phyloP scores from a whole-genome alignment of 768 basidiomycete species.

The Suillus subluteus region DNA sequence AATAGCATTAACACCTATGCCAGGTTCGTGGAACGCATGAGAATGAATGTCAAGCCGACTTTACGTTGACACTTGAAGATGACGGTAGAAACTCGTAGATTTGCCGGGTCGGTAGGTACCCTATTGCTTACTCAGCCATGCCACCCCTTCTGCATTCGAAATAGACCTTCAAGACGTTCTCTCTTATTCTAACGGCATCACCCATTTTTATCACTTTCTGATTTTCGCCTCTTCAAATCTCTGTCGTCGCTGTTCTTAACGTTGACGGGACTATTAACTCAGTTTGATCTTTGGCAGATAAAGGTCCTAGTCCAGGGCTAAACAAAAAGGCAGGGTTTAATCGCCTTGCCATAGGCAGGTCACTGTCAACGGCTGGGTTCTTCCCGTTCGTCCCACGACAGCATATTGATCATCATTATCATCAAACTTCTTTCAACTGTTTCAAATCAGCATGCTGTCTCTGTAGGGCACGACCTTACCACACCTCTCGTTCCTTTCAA shows the following conservation, averaged over 20 bases:
- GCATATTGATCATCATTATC: constrained; percentile 10
- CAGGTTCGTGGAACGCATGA: constrained; percentile 4
- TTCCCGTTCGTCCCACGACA: constrained; percentile 13
- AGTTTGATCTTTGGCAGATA: background rate
- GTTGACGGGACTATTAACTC: constrained; percentile 1
- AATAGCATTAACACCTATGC: constrained; percentile 11
- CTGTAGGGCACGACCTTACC: constrained; percentile 33
- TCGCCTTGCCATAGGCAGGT: constrained; percentile 19
- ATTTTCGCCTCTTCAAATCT: constrained; percentile 6
- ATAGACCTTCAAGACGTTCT: background rate
- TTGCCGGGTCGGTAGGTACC: background rate
- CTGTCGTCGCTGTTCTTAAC: background rate
- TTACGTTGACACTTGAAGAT: background rate
- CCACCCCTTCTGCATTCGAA: background rate
- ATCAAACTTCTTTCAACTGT: constrained; percentile 24
- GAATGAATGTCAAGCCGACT: background rate
- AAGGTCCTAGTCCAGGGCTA: constrained; percentile 9
- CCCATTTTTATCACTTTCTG: constrained; percentile 7
- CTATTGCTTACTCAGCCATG: constrained; percentile 2
- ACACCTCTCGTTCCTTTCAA: constrained; percentile 3
- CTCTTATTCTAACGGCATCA: constrained; percentile 7
- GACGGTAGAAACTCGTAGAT: background rate
- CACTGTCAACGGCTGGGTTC: constrained; percentile 12
- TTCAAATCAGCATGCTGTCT: constrained; percentile 39
- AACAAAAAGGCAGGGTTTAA: constrained; percentile 30